Percentiles rank a stretch among this genome's conserved stretches.
Evolutionary conservation across 495 filamentous ascomycete species (phyloP).

Genomic region (Cenococcum geophilum): DNA sequence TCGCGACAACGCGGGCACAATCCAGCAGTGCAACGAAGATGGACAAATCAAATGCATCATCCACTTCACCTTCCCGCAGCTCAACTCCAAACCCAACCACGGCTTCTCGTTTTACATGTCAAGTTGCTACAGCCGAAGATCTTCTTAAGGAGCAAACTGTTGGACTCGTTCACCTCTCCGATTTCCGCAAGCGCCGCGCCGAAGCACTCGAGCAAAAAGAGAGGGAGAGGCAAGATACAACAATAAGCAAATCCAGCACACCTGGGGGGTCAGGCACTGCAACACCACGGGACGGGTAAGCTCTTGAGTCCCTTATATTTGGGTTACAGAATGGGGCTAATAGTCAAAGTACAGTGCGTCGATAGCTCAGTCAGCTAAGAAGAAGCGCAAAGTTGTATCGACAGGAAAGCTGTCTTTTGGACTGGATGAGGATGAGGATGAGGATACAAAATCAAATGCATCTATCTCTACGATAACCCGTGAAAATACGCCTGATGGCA

Average conservation of each 20-base stretch:
- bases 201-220: constrained; percentile 90
- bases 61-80: constrained; percentile 37
- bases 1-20: too few species aligned
- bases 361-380: constrained; percentile 49
- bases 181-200: constrained; percentile 95
- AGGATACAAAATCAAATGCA: constrained; percentile 20
- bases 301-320: constrained; percentile 1
- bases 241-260: constrained; percentile 41
- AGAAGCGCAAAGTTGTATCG: constrained; percentile 58
- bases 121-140: constrained; percentile 76
- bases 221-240: constrained; percentile 61
- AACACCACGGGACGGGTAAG: constrained; percentile 51
- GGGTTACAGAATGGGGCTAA: constrained; percentile 36
- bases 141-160: constrained; percentile 89
- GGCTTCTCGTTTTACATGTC: constrained; percentile 63
- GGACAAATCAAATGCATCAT: constrained; percentile 26
- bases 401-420: constrained; percentile 68
- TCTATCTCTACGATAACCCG: constrained; percentile 23
- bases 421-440: constrained; percentile 50
- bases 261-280: constrained; percentile 45
- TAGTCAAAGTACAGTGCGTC: constrained; percentile 46
- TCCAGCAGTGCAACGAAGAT: constrained; percentile 4
- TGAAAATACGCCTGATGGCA: constrained; percentile 25
- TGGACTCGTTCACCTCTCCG: constrained; percentile 82
- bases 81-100: constrained; percentile 45